A percentile compares a stretch with the other conserved stretches of the same genome.
These are phyloP conservation scores for Stephania yunnanensis DNA, from an alignment of 164 flowering plant genomes.

Conservation along the genomic window DNA sequence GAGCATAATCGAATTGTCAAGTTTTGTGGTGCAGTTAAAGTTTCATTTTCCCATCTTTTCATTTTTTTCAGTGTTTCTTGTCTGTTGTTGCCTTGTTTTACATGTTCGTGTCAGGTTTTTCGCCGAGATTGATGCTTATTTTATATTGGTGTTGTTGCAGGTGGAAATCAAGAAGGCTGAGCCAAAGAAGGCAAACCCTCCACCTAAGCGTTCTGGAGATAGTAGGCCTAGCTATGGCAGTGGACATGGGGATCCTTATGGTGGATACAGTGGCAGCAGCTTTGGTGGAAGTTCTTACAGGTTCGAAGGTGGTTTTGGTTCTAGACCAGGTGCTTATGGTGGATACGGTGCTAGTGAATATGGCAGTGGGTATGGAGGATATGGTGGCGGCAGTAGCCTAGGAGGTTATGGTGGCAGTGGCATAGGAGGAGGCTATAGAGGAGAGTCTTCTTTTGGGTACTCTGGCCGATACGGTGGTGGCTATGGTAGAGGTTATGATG, in stretches of 20 bases:
- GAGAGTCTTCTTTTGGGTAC: conserved; percentile 59
- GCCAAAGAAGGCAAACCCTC: conserved; percentile 66
- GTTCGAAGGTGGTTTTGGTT: conserved; percentile 38
- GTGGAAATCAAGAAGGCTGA: conserved; percentile 96
- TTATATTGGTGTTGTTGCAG: conserved; percentile 61
- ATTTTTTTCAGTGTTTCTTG: not conserved
- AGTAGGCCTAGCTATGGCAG: conserved; percentile 48
- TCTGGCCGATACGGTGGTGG: conserved; percentile 58
- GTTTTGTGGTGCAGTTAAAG: too few relatives aligned
- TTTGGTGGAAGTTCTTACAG: not conserved
- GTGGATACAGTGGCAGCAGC: conserved; percentile 48
- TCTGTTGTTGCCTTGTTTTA: not conserved
- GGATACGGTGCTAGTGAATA: conserved; percentile 51
- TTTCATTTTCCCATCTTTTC: not conserved
- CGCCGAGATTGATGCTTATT: conserved; percentile 18
- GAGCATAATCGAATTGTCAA: not conserved
- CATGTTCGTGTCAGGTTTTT: conserved; percentile 10
- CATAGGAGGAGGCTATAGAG: conserved; percentile 55
- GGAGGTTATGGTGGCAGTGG: conserved; percentile 30
- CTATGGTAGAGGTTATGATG: conserved; percentile 51
- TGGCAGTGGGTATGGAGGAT: conserved; percentile 60
- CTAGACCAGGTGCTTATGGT: conserved; percentile 38
- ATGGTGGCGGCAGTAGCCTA: conserved; percentile 44
- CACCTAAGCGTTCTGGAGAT: conserved; percentile 47
- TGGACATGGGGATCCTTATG: conserved; percentile 60